Base-by-base conservation (phyloP, 352 stramenopile species). In the Globisporangium cylindrosporum region DNA sequence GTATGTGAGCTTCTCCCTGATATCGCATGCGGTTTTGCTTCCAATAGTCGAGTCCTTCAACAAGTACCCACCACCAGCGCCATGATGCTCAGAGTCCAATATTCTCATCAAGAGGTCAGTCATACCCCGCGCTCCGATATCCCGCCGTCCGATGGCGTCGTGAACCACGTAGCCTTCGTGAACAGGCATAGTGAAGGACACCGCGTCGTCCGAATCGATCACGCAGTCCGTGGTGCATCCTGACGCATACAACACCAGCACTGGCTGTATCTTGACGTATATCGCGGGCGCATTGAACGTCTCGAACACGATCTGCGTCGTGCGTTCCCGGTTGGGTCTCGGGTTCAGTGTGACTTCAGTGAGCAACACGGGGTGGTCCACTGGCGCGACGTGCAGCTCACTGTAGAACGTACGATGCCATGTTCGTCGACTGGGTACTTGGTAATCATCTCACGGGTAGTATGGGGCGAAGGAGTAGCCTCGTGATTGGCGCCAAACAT, bases 241-340 rank as follows among this genome's bases (percentile, higher is more conserved):
- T 1, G 86, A 96, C 20, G 92, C 91, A 79, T 98, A 98, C 22
- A 98, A 74, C 67, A 80, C 90, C 4, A 98, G 73, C 41, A 97
- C 89, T 43, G 91, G 84, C 25, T 91, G 74, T 32, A 79, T 97
- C 71, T 97, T 94, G 15, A 95, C 91, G 75, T 86, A 97, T 61
- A 98, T 81, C 8, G 92, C 94, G 4, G 94, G 95, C 62, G 94
- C 88, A 68, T 92, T 93, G 69, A 98, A 98, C 1, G 86, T 93
- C 84, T 99, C 95, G 72, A 99, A 98, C 74, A 98, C 98, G 81
- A 99, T 98, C 81, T 98, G 90, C 14, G 94, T 94, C 70, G 93
- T 92, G 72, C 93, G 81, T 56, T 98, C 89, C 20, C 94, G 82
- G 78, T 98, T 97, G 24, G 81, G 82, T 66, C 90, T 91, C 8